These are phyloP conservation scores for Chalciporus pseudorubinellus DNA, from an alignment of 768 basidiomycete species.

Conservation along the genomic window DNA sequence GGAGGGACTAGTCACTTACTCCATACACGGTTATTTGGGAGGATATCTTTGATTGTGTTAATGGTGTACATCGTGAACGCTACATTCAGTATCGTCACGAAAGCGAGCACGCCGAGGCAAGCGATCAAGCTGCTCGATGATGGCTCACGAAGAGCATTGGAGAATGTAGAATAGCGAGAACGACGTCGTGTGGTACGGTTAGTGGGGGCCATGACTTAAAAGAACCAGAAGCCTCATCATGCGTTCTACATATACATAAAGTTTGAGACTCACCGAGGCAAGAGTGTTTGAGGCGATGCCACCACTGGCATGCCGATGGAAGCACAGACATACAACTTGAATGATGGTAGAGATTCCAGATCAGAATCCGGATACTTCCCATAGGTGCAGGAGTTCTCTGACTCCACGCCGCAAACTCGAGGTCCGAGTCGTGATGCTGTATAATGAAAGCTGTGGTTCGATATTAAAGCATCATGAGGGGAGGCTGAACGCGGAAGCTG, in stretches of 20 bases:
- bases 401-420: background rate
- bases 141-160: background rate
- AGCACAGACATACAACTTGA: background rate
- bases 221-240: background rate
- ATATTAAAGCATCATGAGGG: background rate
- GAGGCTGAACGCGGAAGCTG: background rate
- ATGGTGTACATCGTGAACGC: constrained; percentile 19
- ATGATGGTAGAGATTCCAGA: background rate
- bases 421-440: background rate
- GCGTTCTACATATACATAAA: constrained; percentile 3
- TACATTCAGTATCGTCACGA: constrained; percentile 25
- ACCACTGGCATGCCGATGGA: background rate
- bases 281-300: background rate
- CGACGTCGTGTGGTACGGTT: background rate
- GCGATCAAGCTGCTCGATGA: background rate
- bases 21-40: constrained; percentile 22
- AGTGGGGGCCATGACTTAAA: constrained; percentile 5
- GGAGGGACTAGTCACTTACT: constrained; percentile 10
- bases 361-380: background rate
- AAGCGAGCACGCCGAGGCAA: constrained; percentile 20
- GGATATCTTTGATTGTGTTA: constrained; percentile 7
- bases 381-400: background rate
- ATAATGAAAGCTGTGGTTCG: background rate
- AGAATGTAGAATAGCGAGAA: background rate
- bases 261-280: background rate